phyloP scores from a whole-genome alignment of 2,329 filamentous ascomycete genomes.

The Aquanectria penicillioides region DNA sequence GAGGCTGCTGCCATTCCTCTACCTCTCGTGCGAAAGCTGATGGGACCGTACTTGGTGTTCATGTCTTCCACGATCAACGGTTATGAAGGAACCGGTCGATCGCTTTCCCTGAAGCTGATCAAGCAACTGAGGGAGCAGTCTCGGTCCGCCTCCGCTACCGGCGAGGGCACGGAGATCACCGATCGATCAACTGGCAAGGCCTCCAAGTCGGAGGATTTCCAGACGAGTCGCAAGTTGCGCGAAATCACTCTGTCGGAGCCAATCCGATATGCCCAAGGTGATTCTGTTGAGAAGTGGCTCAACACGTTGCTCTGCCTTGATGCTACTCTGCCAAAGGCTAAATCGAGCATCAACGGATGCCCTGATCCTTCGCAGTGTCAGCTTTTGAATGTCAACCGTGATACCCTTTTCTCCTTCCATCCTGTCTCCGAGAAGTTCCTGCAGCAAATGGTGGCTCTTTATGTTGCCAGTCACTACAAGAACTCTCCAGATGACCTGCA shows the following conservation, averaged over 20 bases:
- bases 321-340: constrained; percentile 84
- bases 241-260: constrained; percentile 95
- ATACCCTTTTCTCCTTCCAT: constrained; percentile 98
- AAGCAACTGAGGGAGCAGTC: constrained; percentile 97
- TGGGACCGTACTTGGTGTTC: constrained; percentile 97
- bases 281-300: constrained; percentile 94
- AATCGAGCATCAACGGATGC: constrained; percentile 77
- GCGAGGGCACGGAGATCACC: constrained; percentile 72
- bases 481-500: constrained; percentile 99
- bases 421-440: constrained; percentile 96
- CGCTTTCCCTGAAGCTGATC: constrained; percentile 93
- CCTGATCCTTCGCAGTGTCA: constrained; percentile 93
- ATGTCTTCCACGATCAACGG: constrained; percentile 99
- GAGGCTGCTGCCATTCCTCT: constrained; percentile 97
- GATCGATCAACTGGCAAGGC: constrained; percentile 83
- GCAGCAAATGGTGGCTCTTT: constrained; percentile 97
- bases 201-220: constrained; percentile 69
- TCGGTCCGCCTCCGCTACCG: constrained; percentile 66
- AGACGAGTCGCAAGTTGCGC: constrained; percentile 80
- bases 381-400: constrained; percentile 92
- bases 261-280: constrained; percentile 91
- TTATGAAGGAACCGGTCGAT: constrained; percentile 96
- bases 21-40: constrained; percentile 89
- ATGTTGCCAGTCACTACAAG: constrained; percentile 97
- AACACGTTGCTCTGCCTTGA: constrained; percentile 95